These are phyloP conservation scores for Blastosporella zonata DNA, from an alignment of 1,284 basidiomycete species.

Conservation along the genomic window DNA sequence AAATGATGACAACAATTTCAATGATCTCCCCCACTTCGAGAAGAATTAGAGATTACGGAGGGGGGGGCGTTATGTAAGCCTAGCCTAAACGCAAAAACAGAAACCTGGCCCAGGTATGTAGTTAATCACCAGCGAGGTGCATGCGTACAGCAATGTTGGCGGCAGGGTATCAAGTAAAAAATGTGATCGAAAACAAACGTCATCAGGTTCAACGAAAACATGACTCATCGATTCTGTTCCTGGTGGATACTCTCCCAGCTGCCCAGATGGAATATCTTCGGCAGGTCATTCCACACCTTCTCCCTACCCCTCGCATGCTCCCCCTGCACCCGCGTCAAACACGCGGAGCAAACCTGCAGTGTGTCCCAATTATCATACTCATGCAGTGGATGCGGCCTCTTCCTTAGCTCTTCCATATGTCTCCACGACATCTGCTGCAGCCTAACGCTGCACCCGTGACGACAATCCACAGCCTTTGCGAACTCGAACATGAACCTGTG, in stretches of 20 bases:
- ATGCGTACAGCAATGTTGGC: no score
- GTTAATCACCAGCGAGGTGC: no score
- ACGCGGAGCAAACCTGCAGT: constrained; percentile 30
- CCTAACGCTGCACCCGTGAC: constrained; percentile 16
- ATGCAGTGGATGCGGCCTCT: constrained; percentile 33
- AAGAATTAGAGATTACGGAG: no score
- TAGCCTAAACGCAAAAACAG: no score
- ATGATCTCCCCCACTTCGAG: no score
- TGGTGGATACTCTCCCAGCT: constrained; percentile 34
- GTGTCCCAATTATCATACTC: constrained; percentile 30
- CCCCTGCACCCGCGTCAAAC: constrained; percentile 25
- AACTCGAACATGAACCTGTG: constrained; percentile 34
- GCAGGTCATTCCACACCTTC: constrained; percentile 34
- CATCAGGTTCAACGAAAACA: no score
- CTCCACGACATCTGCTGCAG: constrained; percentile 23
- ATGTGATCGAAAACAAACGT: no score
- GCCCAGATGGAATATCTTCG: constrained; percentile 32
- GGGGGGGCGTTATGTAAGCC: no score
- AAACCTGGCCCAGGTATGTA: no score
- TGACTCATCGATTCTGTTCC: constrained; percentile 24
- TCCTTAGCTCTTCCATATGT: constrained; percentile 28
- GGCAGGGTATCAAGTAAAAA: no score
- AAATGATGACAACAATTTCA: no score
- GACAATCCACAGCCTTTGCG: constrained; percentile 26
- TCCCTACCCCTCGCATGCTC: constrained; percentile 32